phyloP scores from a whole-genome alignment of 208 protist genomes.

The Leishmania martiniquensis region DNA sequence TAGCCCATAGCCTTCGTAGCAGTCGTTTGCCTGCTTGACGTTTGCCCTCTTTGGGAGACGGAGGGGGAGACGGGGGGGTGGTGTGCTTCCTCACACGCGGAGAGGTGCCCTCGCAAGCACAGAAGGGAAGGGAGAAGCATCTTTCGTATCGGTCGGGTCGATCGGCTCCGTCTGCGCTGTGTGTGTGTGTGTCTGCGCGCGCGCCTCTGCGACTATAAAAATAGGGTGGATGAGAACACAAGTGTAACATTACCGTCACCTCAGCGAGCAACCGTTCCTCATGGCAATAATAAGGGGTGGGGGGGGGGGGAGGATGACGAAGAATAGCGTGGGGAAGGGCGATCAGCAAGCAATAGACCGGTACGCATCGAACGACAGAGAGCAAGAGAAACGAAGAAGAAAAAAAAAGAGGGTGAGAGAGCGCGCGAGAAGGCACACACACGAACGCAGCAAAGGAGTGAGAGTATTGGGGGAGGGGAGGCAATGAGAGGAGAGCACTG shows the following conservation, averaged over 20 bases:
- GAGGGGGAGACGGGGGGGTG: not conserved
- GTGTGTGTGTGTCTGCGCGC: no score
- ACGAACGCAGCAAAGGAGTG: not conserved
- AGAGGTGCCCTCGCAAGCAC: not conserved
- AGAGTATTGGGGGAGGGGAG: no score
- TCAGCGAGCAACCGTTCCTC: no score
- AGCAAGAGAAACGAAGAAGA: not conserved
- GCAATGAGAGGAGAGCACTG: not conserved
- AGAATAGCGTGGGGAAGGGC: not conserved
- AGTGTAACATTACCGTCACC: not conserved
- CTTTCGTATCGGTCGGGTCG: not conserved
- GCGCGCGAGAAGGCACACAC: not conserved
- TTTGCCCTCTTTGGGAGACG: not conserved
- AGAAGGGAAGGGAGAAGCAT: not conserved
- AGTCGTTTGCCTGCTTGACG: no score
- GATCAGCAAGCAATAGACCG: not conserved
- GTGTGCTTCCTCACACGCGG: not conserved
- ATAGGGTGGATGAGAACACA: not conserved
- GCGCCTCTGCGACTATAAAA: not conserved
- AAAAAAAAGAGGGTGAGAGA: not conserved
- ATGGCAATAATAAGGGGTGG: not conserved
- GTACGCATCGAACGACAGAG: not conserved
- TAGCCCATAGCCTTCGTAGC: no score
- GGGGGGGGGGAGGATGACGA: not conserved
- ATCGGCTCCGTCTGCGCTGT: not conserved